Evolutionary conservation across 805 yeast species (phyloP).

Genomic region (Metschnikowia continentalis): DNA sequence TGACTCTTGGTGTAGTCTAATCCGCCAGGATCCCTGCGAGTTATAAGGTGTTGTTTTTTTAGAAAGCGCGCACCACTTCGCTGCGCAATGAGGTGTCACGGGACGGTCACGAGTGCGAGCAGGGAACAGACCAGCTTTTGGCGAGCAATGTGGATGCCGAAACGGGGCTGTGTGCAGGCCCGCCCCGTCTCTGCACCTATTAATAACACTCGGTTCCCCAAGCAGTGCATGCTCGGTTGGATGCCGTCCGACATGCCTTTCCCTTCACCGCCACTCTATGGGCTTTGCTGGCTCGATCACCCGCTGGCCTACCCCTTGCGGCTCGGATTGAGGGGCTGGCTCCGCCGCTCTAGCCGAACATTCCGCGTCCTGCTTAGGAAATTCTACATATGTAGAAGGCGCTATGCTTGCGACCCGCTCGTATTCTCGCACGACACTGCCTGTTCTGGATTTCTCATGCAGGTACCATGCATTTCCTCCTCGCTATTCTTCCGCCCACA

Average conservation of each 20-base stretch:
- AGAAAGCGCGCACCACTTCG: neutral
- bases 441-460: neutral
- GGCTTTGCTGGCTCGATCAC: neutral
- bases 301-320: too few species aligned
- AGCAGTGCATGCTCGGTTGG: too few species aligned
- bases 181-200: too few species aligned
- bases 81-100: conserved; percentile 4
- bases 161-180: neutral
- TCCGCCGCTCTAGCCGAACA: conserved; percentile 1
- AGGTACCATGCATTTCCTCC: conserved; percentile 2
- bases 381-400: neutral
- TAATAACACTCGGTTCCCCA: too few species aligned
- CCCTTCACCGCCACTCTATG: too few species aligned
- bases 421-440: neutral
- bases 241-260: too few species aligned
- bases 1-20: neutral
- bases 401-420: conserved; percentile 2
- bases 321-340: too few species aligned
- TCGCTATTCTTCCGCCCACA: neutral
- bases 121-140: neutral
- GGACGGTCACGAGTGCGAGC: conserved; percentile 3
- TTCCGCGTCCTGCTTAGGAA: conserved; percentile 1
- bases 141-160: neutral
- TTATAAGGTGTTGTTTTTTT: conserved; percentile 3
- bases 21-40: conserved; percentile 1